Percentiles rank a stretch among this genome's conserved stretches.
phyloP scores from a whole-genome alignment of 1,284 basidiomycete species.

The Pseudozyma pruni region DNA sequence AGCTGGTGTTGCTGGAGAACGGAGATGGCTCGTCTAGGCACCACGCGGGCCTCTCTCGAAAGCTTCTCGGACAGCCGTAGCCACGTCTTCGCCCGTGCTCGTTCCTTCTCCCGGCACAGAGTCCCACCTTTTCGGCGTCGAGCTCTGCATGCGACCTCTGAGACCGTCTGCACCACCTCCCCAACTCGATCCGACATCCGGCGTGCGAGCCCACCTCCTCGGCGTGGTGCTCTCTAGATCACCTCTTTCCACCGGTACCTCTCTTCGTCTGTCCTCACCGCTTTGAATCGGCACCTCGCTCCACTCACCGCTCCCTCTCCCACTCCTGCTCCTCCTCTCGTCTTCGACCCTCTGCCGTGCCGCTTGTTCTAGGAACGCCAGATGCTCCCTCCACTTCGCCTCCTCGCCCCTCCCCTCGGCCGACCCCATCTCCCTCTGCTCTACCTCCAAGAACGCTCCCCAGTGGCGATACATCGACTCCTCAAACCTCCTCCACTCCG shows the following conservation, averaged over 20 bases:
- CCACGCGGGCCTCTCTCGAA: too few species aligned
- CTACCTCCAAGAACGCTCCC: constrained; percentile 2
- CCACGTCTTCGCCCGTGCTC: background rate
- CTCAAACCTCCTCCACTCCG: constrained; percentile 8
- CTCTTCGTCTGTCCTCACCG: too few species aligned
- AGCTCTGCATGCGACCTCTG: background rate
- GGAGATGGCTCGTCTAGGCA: too few species aligned
- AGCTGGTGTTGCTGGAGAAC: too few species aligned
- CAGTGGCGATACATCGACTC: constrained; percentile 10
- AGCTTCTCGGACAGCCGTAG: background rate
- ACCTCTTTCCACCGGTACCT: background rate
- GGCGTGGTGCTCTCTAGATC: constrained; percentile 6
- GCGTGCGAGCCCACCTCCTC: constrained; percentile 3
- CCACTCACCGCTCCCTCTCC: constrained; percentile 1
- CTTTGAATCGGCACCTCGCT: background rate
- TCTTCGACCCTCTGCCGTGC: background rate
- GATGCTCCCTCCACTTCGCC: background rate
- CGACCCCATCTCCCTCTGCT: background rate
- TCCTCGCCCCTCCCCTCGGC: background rate
- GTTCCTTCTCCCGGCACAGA: too few species aligned
- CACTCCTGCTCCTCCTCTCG: background rate
- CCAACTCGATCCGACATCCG: background rate
- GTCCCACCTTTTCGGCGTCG: background rate
- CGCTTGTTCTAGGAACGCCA: background rate
- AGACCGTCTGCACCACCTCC: background rate